Evolutionary conservation across 495 filamentous ascomycete species (phyloP).

Genomic region (Pseudevernia furfuracea): DNA sequence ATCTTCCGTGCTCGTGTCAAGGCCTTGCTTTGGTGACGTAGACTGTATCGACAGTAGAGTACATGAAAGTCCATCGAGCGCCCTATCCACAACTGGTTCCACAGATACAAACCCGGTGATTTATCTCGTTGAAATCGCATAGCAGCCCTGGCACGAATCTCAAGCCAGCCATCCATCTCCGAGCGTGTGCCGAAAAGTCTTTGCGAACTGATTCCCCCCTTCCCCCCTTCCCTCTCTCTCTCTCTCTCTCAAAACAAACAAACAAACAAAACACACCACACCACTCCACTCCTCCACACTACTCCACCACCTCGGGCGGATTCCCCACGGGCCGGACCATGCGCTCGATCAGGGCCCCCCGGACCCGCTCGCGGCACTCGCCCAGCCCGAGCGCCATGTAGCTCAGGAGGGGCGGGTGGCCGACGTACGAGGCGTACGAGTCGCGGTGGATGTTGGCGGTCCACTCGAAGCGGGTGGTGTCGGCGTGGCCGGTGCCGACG

Average conservation of each 20-base stretch:
- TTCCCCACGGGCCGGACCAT: conserved; percentile 89
- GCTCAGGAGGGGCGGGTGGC: conserved; percentile 79
- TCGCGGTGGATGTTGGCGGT: conserved; percentile 83
- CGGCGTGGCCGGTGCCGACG: conserved; percentile 94
- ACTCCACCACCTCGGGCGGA: conserved; percentile 60
- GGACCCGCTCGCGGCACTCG: conserved; percentile 15
- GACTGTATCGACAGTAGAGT: too few relatives aligned
- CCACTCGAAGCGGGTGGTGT: conserved; percentile 97
- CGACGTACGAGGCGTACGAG: conserved; percentile 73
- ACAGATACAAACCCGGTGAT: too few relatives aligned
- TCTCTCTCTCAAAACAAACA: neutral
- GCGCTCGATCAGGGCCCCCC: conserved; percentile 38
- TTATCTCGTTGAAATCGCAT: too few relatives aligned
- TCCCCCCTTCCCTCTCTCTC: neutral
- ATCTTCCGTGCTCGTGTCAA: neutral
- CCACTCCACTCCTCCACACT: neutral
- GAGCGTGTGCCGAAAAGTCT: too few relatives aligned
- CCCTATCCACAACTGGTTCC: too few relatives aligned
- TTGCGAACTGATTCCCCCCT: too few relatives aligned
- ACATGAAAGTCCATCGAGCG: too few relatives aligned
- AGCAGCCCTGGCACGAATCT: too few relatives aligned
- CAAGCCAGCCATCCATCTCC: neutral
- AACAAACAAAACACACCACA: too few relatives aligned
- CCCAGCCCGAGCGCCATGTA: conserved; percentile 88
- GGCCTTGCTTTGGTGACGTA: neutral